Evolutionary conservation across 2,329 filamentous ascomycete genomes (phyloP).

Genomic region (Hypoxylon sp.): DNA sequence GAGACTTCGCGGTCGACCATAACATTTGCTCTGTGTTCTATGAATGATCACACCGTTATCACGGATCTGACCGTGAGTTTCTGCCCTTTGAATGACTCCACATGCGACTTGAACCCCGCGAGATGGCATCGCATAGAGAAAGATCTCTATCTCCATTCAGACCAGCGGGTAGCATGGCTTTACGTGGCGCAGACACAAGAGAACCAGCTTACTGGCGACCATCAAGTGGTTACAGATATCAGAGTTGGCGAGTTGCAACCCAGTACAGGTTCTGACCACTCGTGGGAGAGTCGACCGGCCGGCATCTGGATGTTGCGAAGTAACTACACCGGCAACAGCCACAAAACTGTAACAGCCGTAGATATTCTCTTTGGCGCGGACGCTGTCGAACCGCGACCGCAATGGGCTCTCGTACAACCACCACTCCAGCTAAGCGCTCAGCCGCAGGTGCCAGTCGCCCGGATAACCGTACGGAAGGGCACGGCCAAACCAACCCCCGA

Average conservation of each 20-base stretch:
- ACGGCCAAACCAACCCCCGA: conserved; percentile 40
- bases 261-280: conserved; percentile 1
- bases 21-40: neutral
- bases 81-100: conserved; percentile 36
- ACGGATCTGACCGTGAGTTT: conserved; percentile 47
- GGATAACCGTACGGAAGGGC: conserved; percentile 46
- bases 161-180: conserved; percentile 68
- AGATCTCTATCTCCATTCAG: conserved; percentile 72
- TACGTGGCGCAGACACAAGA: conserved; percentile 68
- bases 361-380: conserved; percentile 70
- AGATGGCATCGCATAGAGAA: conserved; percentile 72
- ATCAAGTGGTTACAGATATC: conserved; percentile 67
- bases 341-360: conserved; percentile 65
- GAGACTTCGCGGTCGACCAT: neutral
- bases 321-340: conserved; percentile 44
- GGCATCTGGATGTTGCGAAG: conserved; percentile 71
- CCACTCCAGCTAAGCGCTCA: conserved; percentile 47
- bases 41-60: conserved; percentile 36
- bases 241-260: conserved; percentile 60
- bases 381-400: conserved; percentile 45
- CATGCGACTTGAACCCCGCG: conserved; percentile 36
- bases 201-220: conserved; percentile 68
- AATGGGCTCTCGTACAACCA: conserved; percentile 46
- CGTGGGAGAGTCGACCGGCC: conserved; percentile 70
- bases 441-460: conserved; percentile 47